phyloP scores from a whole-genome alignment of 805 yeast genomes.

The Saturnispora saitoi region DNA sequence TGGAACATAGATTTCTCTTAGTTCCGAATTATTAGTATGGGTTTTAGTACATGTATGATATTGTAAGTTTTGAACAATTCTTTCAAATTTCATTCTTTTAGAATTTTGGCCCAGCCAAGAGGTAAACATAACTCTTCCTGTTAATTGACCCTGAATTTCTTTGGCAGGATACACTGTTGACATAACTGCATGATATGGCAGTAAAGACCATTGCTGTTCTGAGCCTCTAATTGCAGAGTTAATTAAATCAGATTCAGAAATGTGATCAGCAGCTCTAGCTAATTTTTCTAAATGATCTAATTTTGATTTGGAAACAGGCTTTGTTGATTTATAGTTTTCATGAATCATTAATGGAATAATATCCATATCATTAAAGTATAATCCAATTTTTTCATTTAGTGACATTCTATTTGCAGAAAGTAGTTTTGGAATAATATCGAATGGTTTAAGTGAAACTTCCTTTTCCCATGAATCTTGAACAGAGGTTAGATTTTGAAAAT shows the following conservation, averaged over 20 bases:
- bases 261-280: constrained; percentile 76
- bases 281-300: constrained; percentile 50
- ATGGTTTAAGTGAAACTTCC: constrained; percentile 83
- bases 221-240: constrained; percentile 78
- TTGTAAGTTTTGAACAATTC: constrained; percentile 79
- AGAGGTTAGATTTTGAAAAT: constrained; percentile 51
- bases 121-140: constrained; percentile 69
- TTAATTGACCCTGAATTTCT: constrained; percentile 60
- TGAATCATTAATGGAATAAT: constrained; percentile 94
- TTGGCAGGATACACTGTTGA: constrained; percentile 78
- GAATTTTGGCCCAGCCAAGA: constrained; percentile 88
- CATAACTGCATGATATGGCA: constrained; percentile 84
- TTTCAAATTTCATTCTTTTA: constrained; percentile 64
- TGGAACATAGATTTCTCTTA: constrained; percentile 72
- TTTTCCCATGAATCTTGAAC: constrained; percentile 76
- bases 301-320: constrained; percentile 42
- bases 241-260: constrained; percentile 76
- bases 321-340: constrained; percentile 74
- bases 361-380: constrained; percentile 90
- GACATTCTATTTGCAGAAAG: constrained; percentile 52
- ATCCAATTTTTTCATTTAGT: constrained; percentile 73
- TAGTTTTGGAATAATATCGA: constrained; percentile 71
- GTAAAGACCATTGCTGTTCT: constrained; percentile 88
- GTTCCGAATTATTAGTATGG: constrained; percentile 62
- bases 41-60: constrained; percentile 79